These are phyloP conservation scores for Coemansia sp. DNA, from an alignment of 192 early-diverging fungal genomes.

Conservation along the genomic window DNA sequence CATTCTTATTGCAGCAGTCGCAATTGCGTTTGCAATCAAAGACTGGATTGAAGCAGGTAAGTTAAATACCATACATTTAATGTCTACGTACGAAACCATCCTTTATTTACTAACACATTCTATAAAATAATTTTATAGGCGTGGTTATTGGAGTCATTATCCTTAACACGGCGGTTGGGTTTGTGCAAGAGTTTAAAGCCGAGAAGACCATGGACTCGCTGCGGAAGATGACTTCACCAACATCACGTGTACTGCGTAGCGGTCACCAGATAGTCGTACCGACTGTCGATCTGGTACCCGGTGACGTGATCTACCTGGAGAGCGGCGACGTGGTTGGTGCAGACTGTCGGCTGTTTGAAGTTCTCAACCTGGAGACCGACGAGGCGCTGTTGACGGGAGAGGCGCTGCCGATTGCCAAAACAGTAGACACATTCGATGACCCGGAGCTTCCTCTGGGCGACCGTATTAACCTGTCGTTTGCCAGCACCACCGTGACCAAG, in stretches of 20 bases:
- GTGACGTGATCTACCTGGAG: constrained; percentile 89
- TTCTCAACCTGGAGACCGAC: constrained; percentile 87
- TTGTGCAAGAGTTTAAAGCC: constrained; percentile 94
- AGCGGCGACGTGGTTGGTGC: constrained; percentile 94
- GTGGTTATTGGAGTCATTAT: constrained; percentile 80
- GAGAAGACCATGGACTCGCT: constrained; percentile 93
- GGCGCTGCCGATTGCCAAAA: constrained; percentile 77
- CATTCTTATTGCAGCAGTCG: constrained; percentile 65
- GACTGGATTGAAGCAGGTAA: constrained; percentile 63
- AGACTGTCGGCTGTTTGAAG: constrained; percentile 80
- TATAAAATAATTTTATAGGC: constrained; percentile 38
- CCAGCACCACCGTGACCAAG: constrained; percentile 83
- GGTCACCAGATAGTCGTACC: constrained; percentile 71
- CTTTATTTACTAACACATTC: constrained; percentile 1
- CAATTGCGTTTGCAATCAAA: constrained; percentile 64
- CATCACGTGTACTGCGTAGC: constrained; percentile 82
- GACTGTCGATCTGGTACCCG: constrained; percentile 79
- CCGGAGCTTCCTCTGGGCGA: constrained; percentile 78
- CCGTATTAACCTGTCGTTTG: constrained; percentile 88
- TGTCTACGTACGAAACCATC: too few species aligned
- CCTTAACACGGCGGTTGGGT: constrained; percentile 88
- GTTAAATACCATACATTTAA: constrained; percentile 11
- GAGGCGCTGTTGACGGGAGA: constrained; percentile 95
- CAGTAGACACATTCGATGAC: constrained; percentile 63
- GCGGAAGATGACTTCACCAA: constrained; percentile 82